These are phyloP conservation scores for Seiridium cupressi DNA, from an alignment of 2,329 filamentous ascomycete species.

Conservation along the genomic window DNA sequence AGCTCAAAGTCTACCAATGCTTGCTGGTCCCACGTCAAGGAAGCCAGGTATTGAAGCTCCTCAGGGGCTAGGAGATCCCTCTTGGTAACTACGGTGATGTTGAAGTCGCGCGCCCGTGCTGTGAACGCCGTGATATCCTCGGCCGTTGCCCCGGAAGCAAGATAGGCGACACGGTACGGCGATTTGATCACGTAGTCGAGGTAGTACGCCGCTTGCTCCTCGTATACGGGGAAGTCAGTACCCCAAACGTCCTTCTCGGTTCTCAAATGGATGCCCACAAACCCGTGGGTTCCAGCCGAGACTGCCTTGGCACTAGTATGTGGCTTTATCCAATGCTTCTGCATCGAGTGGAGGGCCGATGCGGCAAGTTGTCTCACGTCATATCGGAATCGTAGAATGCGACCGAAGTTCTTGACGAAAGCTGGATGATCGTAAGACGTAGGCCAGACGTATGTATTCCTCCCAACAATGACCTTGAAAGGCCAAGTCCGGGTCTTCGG, in stretches of 20 bases:
- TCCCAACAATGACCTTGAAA: slow-evolving; percentile 29
- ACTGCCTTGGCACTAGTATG: no score
- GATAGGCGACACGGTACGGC: slow-evolving; percentile 34
- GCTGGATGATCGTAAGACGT: slow-evolving; percentile 24
- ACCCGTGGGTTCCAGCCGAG: slow-evolving; percentile 14
- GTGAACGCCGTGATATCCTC: slow-evolving; percentile 34
- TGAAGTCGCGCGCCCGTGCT: slow-evolving; percentile 30
- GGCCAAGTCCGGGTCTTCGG: slow-evolving; percentile 25
- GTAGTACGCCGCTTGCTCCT: slow-evolving; percentile 29
- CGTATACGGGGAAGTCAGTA: slow-evolving; percentile 26
- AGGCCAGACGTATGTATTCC: slow-evolving; percentile 28
- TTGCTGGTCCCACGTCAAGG: slow-evolving; percentile 46
- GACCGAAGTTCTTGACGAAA: slow-evolving; percentile 34
- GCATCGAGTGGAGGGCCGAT: slow-evolving; percentile 30
- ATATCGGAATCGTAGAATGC: slow-evolving; percentile 32
- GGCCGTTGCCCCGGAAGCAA: slow-evolving; percentile 38
- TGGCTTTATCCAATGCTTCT: slow-evolving; percentile 20
- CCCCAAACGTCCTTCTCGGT: slow-evolving; percentile 29
- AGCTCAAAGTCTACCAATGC: slow-evolving; percentile 51
- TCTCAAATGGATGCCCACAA: slow-evolving; percentile 33
- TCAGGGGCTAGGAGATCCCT: slow-evolving; percentile 36
- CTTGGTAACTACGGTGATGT: slow-evolving; percentile 40
- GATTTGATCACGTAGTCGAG: slow-evolving; percentile 25
- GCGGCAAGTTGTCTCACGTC: slow-evolving; percentile 33
- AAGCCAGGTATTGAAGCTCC: slow-evolving; percentile 31